phyloP scores from a whole-genome alignment of 441 rosid species.

The Dalechampia spathulata region DNA sequence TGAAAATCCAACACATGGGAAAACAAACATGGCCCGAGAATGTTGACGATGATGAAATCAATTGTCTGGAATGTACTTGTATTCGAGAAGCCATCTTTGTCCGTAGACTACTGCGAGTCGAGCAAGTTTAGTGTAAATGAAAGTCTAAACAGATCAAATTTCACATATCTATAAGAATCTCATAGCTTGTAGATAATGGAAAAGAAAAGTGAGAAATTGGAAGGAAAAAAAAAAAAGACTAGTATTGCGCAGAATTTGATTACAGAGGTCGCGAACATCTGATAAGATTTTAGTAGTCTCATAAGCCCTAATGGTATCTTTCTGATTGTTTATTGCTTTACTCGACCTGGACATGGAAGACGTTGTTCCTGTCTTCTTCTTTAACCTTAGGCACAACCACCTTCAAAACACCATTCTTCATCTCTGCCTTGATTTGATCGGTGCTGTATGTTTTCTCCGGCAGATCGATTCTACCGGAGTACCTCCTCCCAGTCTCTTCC shows the following conservation, averaged over 20 bases:
- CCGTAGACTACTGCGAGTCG: too few species aligned
- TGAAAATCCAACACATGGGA: neutral
- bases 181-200: too few species aligned
- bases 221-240: too few species aligned
- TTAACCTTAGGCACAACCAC: conserved; percentile 27
- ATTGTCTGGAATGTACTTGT: neutral
- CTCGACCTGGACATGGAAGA: conserved; percentile 22
- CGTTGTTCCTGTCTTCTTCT: conserved; percentile 26
- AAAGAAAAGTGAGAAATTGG: too few species aligned
- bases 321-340: too few species aligned
- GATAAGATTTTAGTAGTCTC: too few species aligned
- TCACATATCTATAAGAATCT: too few species aligned
- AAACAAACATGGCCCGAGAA: neutral
- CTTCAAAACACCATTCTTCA: conserved; percentile 54
- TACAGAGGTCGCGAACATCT: too few species aligned
- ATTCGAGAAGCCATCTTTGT: neutral
- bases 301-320: too few species aligned
- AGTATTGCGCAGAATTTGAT: too few species aligned
- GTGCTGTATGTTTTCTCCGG: neutral
- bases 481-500: conserved; percentile 21
- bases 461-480: conserved; percentile 29
- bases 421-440: conserved; percentile 30
- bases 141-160: too few species aligned
- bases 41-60: neutral
- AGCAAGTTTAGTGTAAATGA: too few species aligned